phyloP scores from a whole-genome alignment of 345 rosid genomes.

The Salix caprea region DNA sequence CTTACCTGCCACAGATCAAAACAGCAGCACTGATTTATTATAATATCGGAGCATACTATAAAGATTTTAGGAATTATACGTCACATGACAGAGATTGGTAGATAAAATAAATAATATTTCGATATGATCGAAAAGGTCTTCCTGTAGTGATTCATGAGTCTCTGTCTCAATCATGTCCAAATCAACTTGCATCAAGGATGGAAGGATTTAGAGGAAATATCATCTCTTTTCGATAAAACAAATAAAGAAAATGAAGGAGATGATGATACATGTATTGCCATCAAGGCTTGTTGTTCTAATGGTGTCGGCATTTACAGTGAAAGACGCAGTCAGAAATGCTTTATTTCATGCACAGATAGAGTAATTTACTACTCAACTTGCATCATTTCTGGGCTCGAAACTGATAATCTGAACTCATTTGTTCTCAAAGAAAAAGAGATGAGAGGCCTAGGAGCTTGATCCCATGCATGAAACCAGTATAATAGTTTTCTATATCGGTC shows the following conservation, averaged over 20 bases:
- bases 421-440: background rate
- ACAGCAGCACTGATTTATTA: background rate
- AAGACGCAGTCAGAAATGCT: background rate
- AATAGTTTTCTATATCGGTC: background rate
- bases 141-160: background rate
- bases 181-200: background rate
- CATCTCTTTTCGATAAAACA: background rate
- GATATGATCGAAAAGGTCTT: background rate
- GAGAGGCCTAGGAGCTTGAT: background rate
- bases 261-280: background rate
- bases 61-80: background rate
- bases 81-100: background rate
- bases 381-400: too few species aligned
- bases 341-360: background rate
- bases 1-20: slow-evolving; percentile 42
- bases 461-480: background rate
- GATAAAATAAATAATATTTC: background rate
- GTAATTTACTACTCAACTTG: background rate
- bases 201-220: background rate
- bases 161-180: background rate
- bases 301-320: too few species aligned
- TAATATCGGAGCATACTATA: background rate
- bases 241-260: background rate
- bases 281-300: too few species aligned
- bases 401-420: too few species aligned